Percentiles rank a stretch among this genome's conserved stretches.
Evolutionary conservation across 192 early-diverging fungal species (phyloP).

Genomic region (Rhizophagus sp.): DNA sequence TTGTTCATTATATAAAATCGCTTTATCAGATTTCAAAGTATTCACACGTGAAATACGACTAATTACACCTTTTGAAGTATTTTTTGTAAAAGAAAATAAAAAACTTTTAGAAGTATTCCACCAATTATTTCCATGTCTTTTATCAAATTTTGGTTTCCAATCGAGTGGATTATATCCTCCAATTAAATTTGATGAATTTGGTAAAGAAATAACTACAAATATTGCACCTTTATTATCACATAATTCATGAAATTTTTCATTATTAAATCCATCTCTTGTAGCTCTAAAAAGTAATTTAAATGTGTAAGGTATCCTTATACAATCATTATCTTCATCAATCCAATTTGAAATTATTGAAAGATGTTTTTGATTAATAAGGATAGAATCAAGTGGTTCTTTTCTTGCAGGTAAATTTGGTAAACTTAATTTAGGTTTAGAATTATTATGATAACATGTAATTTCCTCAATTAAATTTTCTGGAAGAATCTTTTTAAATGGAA

Average conservation of each 20-base stretch:
- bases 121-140: background rate
- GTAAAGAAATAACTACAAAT: background rate
- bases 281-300: conserved; percentile 5
- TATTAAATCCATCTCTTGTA: conserved; percentile 1
- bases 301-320: background rate
- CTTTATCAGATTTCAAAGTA: background rate
- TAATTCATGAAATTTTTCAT: conserved; percentile 9
- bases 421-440: background rate
- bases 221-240: conserved; percentile 10
- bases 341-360: conserved; percentile 1
- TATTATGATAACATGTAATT: background rate
- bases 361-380: conserved; percentile 2
- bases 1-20: background rate
- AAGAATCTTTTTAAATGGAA: background rate
- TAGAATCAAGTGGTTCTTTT: conserved; percentile 7
- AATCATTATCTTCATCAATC: conserved; percentile 11
- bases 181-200: background rate
- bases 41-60: background rate
- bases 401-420: conserved; percentile 12
- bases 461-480: background rate
- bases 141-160: background rate
- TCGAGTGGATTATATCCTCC: conserved; percentile 7
- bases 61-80: background rate
- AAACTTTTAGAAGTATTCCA: background rate
- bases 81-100: conserved; percentile 5